Evolutionary conservation across 768 basidiomycete genomes (phyloP).

Genomic region (Boletellus ananas): DNA sequence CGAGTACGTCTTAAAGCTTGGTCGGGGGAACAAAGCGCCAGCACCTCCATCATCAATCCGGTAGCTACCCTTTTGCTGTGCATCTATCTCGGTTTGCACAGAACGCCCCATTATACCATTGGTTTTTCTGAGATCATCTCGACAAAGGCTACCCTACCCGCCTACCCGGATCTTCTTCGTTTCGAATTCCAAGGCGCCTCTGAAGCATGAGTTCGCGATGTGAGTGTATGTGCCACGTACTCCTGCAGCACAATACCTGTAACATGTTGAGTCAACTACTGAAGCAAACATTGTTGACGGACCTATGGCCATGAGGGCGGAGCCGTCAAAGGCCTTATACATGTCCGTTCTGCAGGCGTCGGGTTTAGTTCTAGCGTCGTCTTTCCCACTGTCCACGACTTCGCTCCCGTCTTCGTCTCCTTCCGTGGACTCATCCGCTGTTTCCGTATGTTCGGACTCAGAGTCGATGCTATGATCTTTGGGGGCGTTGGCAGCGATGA

Average conservation of each 20-base stretch:
- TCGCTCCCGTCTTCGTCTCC: slow-evolving; percentile 16
- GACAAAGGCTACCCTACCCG: neutral
- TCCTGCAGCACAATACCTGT: slow-evolving; percentile 70
- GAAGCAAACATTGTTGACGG: slow-evolving; percentile 12
- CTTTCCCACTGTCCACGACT: slow-evolving; percentile 2
- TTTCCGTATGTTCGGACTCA: slow-evolving; percentile 11
- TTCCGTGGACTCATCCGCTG: slow-evolving; percentile 13
- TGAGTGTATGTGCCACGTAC: slow-evolving; percentile 41
- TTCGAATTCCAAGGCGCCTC: slow-evolving; percentile 4
- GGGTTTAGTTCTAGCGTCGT: slow-evolving; percentile 1
- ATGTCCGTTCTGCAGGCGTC: slow-evolving; percentile 45
- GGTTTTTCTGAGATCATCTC: neutral
- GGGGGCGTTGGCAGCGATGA: slow-evolving; percentile 11
- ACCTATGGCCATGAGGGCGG: slow-evolving; percentile 72
- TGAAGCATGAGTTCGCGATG: neutral
- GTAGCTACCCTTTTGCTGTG: slow-evolving; percentile 6
- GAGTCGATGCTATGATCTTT: neutral
- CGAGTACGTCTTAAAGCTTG: slow-evolving; percentile 29
- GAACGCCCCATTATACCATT: slow-evolving; percentile 7
- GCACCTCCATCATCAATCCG: slow-evolving; percentile 3
- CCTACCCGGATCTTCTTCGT: slow-evolving; percentile 6
- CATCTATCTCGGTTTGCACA: neutral
- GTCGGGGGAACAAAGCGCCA: slow-evolving; percentile 15
- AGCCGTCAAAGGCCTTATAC: slow-evolving; percentile 73
- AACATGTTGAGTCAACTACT: neutral